Evolutionary conservation across 345 rosid genomes (phyloP).

Genomic region (Erucastrum elatum): DNA sequence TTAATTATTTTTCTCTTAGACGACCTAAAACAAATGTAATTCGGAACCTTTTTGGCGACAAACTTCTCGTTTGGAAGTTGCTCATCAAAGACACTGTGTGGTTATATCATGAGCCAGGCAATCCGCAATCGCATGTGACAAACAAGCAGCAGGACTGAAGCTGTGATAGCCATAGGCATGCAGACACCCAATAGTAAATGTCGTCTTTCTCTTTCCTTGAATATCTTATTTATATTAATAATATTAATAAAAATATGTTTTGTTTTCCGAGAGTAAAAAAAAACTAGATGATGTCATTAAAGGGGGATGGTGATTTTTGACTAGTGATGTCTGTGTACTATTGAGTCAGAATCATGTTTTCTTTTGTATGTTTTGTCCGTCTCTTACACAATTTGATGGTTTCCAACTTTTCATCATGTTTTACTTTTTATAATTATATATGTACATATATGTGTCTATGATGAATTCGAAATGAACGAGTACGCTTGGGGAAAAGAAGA

Average conservation of each 20-base stretch:
- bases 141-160: conserved; percentile 35
- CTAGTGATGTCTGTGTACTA: conserved; percentile 21
- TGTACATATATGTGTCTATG: not conserved
- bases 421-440: not conserved
- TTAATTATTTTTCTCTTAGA: not conserved
- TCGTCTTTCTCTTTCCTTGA: not conserved
- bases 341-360: conserved; percentile 32
- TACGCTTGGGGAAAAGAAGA: not conserved
- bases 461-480: not conserved
- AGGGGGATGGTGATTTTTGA: conserved; percentile 36
- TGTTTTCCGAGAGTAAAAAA: not conserved
- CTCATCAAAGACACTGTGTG: conserved; percentile 20
- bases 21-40: not conserved
- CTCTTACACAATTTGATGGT: conserved; percentile 31
- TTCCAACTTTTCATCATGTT: conserved; percentile 34
- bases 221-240: conserved; percentile 12
- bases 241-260: not conserved
- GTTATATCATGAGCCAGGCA: conserved; percentile 28
- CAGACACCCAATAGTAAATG: conserved; percentile 19
- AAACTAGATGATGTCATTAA: conserved; percentile 19
- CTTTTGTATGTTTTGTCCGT: conserved; percentile 29
- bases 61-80: conserved; percentile 18
- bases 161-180: conserved; percentile 21
- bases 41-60: not conserved
- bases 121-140: conserved; percentile 41